A percentile compares a stretch with the other conserved stretches of the same genome.
phyloP scores from a whole-genome alignment of 2,329 filamentous ascomycete species.

The Cordyceps javanica region DNA sequence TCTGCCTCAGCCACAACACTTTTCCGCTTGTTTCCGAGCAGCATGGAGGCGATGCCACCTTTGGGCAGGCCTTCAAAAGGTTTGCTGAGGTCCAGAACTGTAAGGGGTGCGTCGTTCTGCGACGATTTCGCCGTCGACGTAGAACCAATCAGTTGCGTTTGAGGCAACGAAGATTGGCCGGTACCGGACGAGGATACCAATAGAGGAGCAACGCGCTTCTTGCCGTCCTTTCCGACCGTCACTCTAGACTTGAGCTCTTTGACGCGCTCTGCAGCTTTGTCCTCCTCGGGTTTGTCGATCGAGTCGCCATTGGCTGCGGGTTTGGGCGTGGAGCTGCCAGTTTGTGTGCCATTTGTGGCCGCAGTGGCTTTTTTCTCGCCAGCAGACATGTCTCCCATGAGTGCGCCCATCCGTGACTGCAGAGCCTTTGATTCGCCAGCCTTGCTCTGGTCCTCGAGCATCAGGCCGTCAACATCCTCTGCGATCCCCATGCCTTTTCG shows the following conservation, averaged over 20 bases:
- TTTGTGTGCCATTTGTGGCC: conserved; percentile 44
- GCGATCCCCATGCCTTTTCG: conserved; percentile 84
- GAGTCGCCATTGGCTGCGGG: conserved; percentile 33
- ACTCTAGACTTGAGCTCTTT: conserved; percentile 77
- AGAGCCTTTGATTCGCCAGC: conserved; percentile 83
- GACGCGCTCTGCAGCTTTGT: conserved; percentile 47
- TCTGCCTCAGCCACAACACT: conserved; percentile 67
- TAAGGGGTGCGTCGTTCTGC: conserved; percentile 69
- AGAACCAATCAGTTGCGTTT: conserved; percentile 79
- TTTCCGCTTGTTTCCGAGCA: conserved; percentile 92
- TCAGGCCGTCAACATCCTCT: conserved; percentile 83
- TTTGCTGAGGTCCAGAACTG: conserved; percentile 82
- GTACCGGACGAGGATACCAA: conserved; percentile 85
- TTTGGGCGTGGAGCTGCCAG: conserved; percentile 27
- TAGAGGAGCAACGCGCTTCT: conserved; percentile 88
- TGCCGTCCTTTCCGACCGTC: conserved; percentile 92
- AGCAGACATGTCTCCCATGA: conserved; percentile 78
- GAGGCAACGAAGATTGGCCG: conserved; percentile 80
- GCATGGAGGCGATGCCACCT: conserved; percentile 76
- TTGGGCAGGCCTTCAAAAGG: conserved; percentile 90
- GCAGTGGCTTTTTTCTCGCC: conserved; percentile 46
- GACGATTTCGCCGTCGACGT: conserved; percentile 51
- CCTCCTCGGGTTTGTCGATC: conserved; percentile 32
- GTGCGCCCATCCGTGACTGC: conserved; percentile 93
- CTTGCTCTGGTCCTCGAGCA: conserved; percentile 86